A percentile compares a stretch with the other conserved stretches of the same genome.
Evolutionary conservation across 345 rosid species (phyloP).

Genomic region (Gossypium anomalum): DNA sequence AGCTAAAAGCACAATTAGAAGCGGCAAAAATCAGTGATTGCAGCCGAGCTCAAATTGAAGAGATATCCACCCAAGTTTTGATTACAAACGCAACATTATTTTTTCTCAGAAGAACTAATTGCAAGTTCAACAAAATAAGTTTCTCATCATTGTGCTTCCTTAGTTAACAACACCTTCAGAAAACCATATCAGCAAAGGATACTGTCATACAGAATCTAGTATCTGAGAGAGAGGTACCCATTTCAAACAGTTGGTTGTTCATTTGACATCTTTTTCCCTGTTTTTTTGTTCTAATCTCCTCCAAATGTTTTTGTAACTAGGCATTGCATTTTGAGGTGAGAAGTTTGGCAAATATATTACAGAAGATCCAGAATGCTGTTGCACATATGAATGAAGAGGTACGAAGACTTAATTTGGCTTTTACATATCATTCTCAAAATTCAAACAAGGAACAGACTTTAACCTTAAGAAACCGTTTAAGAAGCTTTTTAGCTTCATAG

Average conservation of each 20-base stretch:
- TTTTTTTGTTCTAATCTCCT: slow-evolving; percentile 10
- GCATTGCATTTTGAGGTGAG: slow-evolving; percentile 55
- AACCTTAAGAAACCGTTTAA: not conserved
- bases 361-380: slow-evolving; percentile 55
- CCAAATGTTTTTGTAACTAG: slow-evolving; percentile 29
- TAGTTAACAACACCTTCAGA: slow-evolving; percentile 69
- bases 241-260: slow-evolving; percentile 12
- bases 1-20: slow-evolving; percentile 53
- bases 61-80: slow-evolving; percentile 49
- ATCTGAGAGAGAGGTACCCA: slow-evolving; percentile 63
- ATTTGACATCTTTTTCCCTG: slow-evolving; percentile 12
- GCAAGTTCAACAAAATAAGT: slow-evolving; percentile 17
- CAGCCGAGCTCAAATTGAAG: slow-evolving; percentile 47
- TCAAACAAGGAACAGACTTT: not conserved
- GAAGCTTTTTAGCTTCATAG: not conserved
- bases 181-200: slow-evolving; percentile 50
- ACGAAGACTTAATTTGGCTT: slow-evolving; percentile 21
- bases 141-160: slow-evolving; percentile 35
- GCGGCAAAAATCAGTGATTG: slow-evolving; percentile 39
- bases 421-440: slow-evolving; percentile 3
- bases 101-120: slow-evolving; percentile 6
- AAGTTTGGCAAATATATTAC: slow-evolving; percentile 46
- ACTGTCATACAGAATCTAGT: slow-evolving; percentile 50
- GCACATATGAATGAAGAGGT: slow-evolving; percentile 65
- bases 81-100: not conserved